phyloP scores from a whole-genome alignment of 176 grass and related monocot species.

The Avena atlantica region DNA sequence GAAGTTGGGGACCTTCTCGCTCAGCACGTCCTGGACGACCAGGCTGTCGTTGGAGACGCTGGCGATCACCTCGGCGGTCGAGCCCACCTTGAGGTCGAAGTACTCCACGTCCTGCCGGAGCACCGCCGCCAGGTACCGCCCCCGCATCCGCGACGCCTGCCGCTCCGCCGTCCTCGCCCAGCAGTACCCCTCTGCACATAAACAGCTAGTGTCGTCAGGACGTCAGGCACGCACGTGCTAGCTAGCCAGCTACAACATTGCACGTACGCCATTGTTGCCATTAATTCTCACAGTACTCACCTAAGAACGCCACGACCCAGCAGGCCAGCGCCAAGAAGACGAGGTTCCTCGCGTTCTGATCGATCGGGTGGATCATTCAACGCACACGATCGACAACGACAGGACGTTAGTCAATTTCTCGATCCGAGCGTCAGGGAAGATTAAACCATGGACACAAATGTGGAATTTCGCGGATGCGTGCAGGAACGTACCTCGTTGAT shows the following conservation, averaged over 20 bases:
- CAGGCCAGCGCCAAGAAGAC: conserved; percentile 67
- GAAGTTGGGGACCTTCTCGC: conserved; percentile 98
- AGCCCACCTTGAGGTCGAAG: conserved; percentile 84
- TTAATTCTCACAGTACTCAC: conserved; percentile 17
- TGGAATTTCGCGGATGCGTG: not conserved
- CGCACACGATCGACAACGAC: not conserved
- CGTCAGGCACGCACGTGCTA: no score
- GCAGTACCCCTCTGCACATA: conserved; percentile 81
- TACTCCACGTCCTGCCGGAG: conserved; percentile 97
- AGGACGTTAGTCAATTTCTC: not conserved
- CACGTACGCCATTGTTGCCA: not conserved
- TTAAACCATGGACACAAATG: not conserved
- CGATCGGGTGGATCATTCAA: not conserved
- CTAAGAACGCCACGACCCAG: conserved; percentile 84
- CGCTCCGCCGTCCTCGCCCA: conserved; percentile 90
- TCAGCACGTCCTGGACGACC: conserved; percentile 81
- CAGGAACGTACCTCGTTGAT: conserved; percentile 57
- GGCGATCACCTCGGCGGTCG: conserved; percentile 86
- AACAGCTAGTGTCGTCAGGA: not conserved
- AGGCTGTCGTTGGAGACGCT: conserved; percentile 98
- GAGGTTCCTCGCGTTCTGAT: conserved; percentile 72
- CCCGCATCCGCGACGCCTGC: conserved; percentile 93
- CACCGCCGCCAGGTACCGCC: conserved; percentile 75
- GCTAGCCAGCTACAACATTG: not conserved
- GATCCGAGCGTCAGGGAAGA: no score